Evolutionary conservation across 163 green algal genomes (phyloP).

Genomic region (Trebouxiophyceae sp.): DNA sequence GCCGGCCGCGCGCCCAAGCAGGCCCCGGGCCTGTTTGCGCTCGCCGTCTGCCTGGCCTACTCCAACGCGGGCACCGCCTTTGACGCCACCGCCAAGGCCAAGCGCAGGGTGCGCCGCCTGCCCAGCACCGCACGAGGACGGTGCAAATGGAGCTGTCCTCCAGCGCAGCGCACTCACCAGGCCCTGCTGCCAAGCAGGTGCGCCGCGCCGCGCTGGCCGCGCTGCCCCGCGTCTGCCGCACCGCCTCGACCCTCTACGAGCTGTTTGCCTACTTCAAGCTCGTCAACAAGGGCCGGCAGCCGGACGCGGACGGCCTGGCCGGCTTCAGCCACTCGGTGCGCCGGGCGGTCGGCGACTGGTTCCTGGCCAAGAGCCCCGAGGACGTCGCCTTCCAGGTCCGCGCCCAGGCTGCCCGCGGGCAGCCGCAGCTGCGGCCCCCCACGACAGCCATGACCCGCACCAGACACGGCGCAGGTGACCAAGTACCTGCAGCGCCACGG

Average conservation of each 20-base stretch:
- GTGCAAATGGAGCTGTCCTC: too few species aligned
- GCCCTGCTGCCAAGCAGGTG: too few species aligned
- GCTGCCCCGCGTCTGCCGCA: slow-evolving; percentile 19
- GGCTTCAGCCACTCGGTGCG: neutral
- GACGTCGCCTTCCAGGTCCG: neutral
- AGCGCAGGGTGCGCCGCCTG: neutral
- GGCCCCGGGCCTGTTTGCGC: slow-evolving; percentile 16
- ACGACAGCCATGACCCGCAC: neutral
- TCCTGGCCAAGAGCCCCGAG: neutral
- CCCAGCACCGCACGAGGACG: too few species aligned
- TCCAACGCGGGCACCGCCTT: neutral
- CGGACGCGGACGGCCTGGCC: neutral
- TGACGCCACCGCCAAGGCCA: neutral
- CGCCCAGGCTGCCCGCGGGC: too few species aligned
- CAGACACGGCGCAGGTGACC: neutral
- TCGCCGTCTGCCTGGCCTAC: too few species aligned
- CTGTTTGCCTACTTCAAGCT: neutral
- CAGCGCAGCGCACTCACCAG: too few species aligned
- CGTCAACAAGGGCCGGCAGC: slow-evolving; percentile 1
- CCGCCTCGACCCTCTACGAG: slow-evolving; percentile 23
- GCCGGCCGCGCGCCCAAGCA: slow-evolving; percentile 14
- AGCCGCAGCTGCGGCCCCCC: too few species aligned
- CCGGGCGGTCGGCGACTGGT: neutral
- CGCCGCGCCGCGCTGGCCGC: slow-evolving; percentile 9
- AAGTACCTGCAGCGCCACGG: slow-evolving; percentile 3